phyloP scores from a whole-genome alignment of 192 early-diverging fungal genomes.

The Polychytrium aggregatum region DNA sequence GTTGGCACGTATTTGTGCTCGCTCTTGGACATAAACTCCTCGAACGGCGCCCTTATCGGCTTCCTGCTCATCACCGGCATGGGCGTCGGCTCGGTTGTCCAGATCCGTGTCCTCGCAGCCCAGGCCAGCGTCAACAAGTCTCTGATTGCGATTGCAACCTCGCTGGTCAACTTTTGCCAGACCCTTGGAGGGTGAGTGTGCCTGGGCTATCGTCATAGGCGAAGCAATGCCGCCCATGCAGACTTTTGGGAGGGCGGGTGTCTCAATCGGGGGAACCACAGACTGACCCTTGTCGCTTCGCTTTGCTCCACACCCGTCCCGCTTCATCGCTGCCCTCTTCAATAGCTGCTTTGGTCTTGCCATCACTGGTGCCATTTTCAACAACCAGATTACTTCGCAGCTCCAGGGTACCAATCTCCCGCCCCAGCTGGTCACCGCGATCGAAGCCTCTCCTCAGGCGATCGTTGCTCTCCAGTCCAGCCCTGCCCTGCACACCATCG shows the following conservation, averaged over 20 bases:
- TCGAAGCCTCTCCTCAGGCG: too few species aligned
- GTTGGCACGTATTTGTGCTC: slow-evolving; percentile 48
- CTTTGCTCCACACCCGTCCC: too few species aligned
- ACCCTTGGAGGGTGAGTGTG: slow-evolving; percentile 46
- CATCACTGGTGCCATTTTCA: slow-evolving; percentile 47
- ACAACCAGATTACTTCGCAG: slow-evolving; percentile 38
- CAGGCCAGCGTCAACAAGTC: slow-evolving; percentile 53
- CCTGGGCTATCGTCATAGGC: too few species aligned
- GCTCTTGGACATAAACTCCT: slow-evolving; percentile 39
- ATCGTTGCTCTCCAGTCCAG: too few species aligned
- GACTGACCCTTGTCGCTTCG: too few species aligned
- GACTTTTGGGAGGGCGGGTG: too few species aligned
- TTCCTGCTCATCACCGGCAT: slow-evolving; percentile 55
- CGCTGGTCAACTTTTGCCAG: slow-evolving; percentile 29
- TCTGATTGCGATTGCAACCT: slow-evolving; percentile 57
- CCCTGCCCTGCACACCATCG: too few species aligned
- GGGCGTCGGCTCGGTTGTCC: slow-evolving; percentile 59
- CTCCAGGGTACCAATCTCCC: slow-evolving; percentile 6
- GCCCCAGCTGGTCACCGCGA: not conserved
- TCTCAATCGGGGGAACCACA: too few species aligned
- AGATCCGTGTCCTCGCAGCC: slow-evolving; percentile 57
- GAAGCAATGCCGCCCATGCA: too few species aligned
- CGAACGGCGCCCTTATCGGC: slow-evolving; percentile 36
- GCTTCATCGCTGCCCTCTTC: too few species aligned
- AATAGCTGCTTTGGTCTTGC: slow-evolving; percentile 48